Evolutionary conservation across 2,329 filamentous ascomycete species (phyloP), one percentile per base, ranked within the genome.

Genomic region (Colletotrichum filicis): DNA sequence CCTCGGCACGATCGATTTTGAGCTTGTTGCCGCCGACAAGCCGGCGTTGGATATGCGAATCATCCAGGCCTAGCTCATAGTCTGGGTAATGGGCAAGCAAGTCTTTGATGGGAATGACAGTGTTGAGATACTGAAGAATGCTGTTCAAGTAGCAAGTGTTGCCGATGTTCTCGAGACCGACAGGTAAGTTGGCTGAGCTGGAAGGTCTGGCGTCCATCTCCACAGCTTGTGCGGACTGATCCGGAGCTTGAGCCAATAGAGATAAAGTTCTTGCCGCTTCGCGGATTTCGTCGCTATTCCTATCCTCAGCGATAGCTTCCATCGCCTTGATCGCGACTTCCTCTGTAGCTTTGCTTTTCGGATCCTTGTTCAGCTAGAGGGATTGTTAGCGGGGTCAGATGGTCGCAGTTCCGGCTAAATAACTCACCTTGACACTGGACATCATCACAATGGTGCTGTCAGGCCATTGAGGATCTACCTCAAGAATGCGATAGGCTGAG

Each of bases 101-200:
- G 5, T 97, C 89, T 62, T 96, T 91, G 35, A 98, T 87, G 2
- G 94, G 92, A 74, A 92, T 92, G 68, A 98, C 90, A 0, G 95
- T 97, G 80, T 97, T 98, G 76, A 98, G 93, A 80, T 97, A 98
- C 78, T 99, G 97, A 11, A 99, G 87, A 61, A 99, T 89, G 83
- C 96, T 98, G 85, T 99, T 99, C 67, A 99, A 88, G 79, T 99
- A 99, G 81, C 97, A 99, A 0, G 97, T 99, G 79, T 99, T 99
- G 72, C 97, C 95, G 70, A 98, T 97, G 77, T 98, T 99, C 75
- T 92, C 90, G 6, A 98, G 88, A 0, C 97, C 97, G 26, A 97
- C 94, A 0, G 97, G 97, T 81, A 94, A 91, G 68, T 85, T 78
- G 16, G 19, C 16, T 8, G 46, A 16, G 42, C 30, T 53, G 14